Evolutionary conservation across 208 protist genomes (phyloP).

Genomic region (Phytomonas sp.): DNA sequence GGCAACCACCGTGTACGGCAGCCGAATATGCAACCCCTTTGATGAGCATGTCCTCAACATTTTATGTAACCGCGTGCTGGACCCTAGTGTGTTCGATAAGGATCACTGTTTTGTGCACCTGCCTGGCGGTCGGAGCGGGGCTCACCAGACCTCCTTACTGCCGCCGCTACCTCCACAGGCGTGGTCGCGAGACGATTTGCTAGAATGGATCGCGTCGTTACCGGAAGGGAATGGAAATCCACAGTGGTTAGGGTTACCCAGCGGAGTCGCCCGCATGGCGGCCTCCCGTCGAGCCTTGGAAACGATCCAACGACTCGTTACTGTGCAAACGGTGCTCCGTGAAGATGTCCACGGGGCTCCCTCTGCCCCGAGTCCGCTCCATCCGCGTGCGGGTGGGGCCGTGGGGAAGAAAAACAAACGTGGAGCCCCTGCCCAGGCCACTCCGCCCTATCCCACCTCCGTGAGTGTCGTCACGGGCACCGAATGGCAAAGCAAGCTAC

Average conservation of each 20-base stretch:
- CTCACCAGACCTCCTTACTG: slow-evolving; percentile 11
- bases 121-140: not conserved
- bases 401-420: not conserved
- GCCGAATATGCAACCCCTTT: slow-evolving; percentile 96
- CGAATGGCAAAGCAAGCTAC: slow-evolving; percentile 43
- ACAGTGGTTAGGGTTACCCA: slow-evolving; percentile 92
- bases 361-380: no score
- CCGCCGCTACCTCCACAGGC: slow-evolving; percentile 12
- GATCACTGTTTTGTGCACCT: not conserved
- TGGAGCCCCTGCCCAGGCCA: not conserved
- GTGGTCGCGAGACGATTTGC: slow-evolving; percentile 51
- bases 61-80: slow-evolving; percentile 87
- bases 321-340: slow-evolving; percentile 47
- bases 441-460: not conserved
- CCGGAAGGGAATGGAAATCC: slow-evolving; percentile 63
- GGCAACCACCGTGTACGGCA: slow-evolving; percentile 93
- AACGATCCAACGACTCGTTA: slow-evolving; percentile 58
- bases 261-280: slow-evolving; percentile 81
- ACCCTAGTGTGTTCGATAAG: slow-evolving; percentile 47
- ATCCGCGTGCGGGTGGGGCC: not conserved
- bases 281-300: slow-evolving; percentile 38
- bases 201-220: slow-evolving; percentile 82
- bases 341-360: slow-evolving; percentile 21
- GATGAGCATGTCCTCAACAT: slow-evolving; percentile 92
- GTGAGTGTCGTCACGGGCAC: slow-evolving; percentile 14